phyloP scores from a whole-genome alignment of 148 eudicot genomes.

The Linanthus parryae region DNA sequence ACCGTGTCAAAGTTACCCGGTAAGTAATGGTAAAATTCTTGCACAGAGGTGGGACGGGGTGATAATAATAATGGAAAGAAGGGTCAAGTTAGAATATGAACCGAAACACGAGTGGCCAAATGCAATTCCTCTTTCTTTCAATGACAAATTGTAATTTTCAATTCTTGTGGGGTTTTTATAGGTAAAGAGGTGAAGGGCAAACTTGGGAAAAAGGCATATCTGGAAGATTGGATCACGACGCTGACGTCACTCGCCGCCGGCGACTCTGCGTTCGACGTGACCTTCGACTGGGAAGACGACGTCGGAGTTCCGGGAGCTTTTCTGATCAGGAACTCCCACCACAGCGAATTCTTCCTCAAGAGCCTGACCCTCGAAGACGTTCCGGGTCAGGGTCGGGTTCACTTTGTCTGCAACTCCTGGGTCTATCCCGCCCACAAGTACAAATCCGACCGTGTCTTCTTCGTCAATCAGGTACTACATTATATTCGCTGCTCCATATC shows the following conservation, averaged over 20 bases:
- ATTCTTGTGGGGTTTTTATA: too few species aligned
- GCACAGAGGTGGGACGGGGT: too few species aligned
- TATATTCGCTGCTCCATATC: too few species aligned
- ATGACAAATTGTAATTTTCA: too few species aligned
- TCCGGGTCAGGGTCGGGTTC: conserved; percentile 37
- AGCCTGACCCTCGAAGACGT: conserved; percentile 47
- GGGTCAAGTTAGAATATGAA: too few species aligned
- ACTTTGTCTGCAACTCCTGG: conserved; percentile 73
- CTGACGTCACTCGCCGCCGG: conserved; percentile 26
- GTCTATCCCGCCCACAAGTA: conserved; percentile 47
- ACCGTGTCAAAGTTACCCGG: too few species aligned
- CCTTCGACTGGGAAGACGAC: conserved; percentile 48
- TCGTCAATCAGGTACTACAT: conserved; percentile 67
- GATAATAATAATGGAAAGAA: too few species aligned
- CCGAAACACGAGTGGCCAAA: too few species aligned
- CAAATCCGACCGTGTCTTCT: conserved; percentile 45
- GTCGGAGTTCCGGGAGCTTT: conserved; percentile 75
- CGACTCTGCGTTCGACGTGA: conserved; percentile 32
- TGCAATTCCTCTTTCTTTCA: too few species aligned
- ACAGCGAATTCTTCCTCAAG: conserved; percentile 61
- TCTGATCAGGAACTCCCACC: conserved; percentile 42
- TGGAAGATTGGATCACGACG: conserved; percentile 53
- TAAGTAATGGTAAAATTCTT: too few species aligned
- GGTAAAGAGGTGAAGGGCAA: too few species aligned
- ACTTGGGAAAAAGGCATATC: conserved; percentile 26